Evolutionary conservation across 2,329 filamentous ascomycete genomes (phyloP).

Genomic region (Ophiostoma novo-ulmi): DNA sequence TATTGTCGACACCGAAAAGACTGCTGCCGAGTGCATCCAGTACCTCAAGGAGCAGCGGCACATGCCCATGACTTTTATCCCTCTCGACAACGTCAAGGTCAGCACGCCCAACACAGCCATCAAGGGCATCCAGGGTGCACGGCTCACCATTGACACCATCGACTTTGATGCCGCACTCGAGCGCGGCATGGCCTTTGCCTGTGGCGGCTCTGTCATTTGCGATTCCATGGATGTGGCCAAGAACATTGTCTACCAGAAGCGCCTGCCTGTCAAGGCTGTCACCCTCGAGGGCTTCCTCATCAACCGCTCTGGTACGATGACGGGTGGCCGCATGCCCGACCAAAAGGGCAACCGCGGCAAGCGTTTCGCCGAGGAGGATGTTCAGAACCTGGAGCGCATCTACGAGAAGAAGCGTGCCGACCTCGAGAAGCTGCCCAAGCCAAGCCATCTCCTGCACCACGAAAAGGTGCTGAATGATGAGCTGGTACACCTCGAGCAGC

Average conservation of each 20-base stretch:
- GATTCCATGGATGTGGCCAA: conserved; percentile 83
- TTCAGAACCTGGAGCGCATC: conserved; percentile 75
- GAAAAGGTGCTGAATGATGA: conserved; percentile 80
- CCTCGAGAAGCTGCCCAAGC: conserved; percentile 72
- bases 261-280: conserved; percentile 87
- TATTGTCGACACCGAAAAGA: conserved; percentile 91
- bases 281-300: conserved; percentile 94
- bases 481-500: conserved; percentile 71
- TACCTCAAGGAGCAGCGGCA: conserved; percentile 88
- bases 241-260: conserved; percentile 78
- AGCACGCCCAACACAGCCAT: conserved; percentile 83
- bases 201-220: conserved; percentile 90
- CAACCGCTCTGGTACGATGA: conserved; percentile 94
- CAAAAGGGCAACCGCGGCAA: conserved; percentile 65
- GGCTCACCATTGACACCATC: conserved; percentile 91
- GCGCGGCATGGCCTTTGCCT: conserved; percentile 90
- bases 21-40: conserved; percentile 86
- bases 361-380: conserved; percentile 82
- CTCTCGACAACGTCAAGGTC: conserved; percentile 95
- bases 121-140: conserved; percentile 79
- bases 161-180: conserved; percentile 86
- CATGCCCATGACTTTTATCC: conserved; percentile 87
- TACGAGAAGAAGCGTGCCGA: conserved; percentile 72
- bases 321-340: conserved; percentile 78
- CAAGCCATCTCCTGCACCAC: conserved; percentile 66